A percentile compares a stretch with the other conserved stretches of the same genome.
phyloP scores from a whole-genome alignment of 345 rosid species.

The Salix exigua region DNA sequence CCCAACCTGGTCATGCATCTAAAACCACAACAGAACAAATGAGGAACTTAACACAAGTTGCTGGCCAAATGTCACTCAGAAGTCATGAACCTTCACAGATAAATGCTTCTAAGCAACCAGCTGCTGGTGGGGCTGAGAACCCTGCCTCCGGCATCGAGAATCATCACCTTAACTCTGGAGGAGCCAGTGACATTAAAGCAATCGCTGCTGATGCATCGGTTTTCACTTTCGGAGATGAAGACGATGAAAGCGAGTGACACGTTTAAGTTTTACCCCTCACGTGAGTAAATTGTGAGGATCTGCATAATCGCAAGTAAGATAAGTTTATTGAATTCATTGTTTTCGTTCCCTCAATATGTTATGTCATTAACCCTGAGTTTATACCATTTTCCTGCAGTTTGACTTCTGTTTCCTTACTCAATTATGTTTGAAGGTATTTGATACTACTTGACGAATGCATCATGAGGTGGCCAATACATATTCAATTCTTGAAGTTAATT shows the following conservation, averaged over 20 bases:
- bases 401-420: too few relatives aligned
- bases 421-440: too few relatives aligned
- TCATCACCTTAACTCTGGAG: constrained; percentile 27
- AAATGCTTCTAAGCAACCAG: constrained; percentile 12
- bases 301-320: too few relatives aligned
- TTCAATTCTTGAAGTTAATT: too few relatives aligned
- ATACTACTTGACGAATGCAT: too few relatives aligned
- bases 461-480: too few relatives aligned
- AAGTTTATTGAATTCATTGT: not conserved
- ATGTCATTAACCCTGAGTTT: not conserved
- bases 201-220: constrained; percentile 92
- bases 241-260: constrained; percentile 63
- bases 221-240: constrained; percentile 70
- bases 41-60: constrained; percentile 14
- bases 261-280: not conserved
- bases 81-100: constrained; percentile 4
- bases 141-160: constrained; percentile 17
- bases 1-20: constrained; percentile 5
- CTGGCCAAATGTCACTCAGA: constrained; percentile 11
- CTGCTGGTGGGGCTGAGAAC: constrained; percentile 4
- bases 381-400: too few relatives aligned
- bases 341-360: too few relatives aligned
- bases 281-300: not conserved
- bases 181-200: constrained; percentile 57
- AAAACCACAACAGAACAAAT: constrained; percentile 3